Conservation (phyloP, 192 early-diverging fungal species). For the Coemansia sp. region DNA sequence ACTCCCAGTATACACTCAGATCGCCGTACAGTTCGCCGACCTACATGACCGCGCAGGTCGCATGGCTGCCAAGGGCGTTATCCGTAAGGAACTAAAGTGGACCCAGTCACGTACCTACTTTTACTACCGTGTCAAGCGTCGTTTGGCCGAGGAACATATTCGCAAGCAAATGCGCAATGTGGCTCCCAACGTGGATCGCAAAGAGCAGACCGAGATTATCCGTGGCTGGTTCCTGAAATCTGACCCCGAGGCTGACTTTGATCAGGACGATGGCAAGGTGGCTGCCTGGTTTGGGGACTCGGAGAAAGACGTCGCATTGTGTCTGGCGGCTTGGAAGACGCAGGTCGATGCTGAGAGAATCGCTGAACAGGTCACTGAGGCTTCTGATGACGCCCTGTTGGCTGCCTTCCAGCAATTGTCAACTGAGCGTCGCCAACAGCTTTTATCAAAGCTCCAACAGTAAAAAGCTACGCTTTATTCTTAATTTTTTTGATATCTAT, state of each 20-base stretch:
- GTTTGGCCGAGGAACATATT: slow-evolving; percentile 80
- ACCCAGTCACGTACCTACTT: slow-evolving; percentile 80
- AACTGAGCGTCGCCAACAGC: slow-evolving; percentile 42
- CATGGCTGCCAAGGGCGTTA: slow-evolving; percentile 93
- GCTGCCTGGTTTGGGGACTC: slow-evolving; percentile 65
- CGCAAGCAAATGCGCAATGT: slow-evolving; percentile 60
- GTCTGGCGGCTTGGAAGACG: slow-evolving; percentile 18
- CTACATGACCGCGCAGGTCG: slow-evolving; percentile 95
- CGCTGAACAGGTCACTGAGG: slow-evolving; percentile 10
- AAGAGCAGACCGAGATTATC: slow-evolving; percentile 58
- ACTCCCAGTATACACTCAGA: slow-evolving; percentile 90
- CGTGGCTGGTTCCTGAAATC: slow-evolving; percentile 63
- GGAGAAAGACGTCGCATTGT: not conserved
- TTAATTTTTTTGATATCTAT: not conserved
- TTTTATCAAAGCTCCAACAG: slow-evolving; percentile 32
- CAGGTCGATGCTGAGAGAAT: slow-evolving; percentile 11
- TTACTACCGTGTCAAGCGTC: slow-evolving; percentile 88
- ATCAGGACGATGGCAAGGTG: slow-evolving; percentile 60
- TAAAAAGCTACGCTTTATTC: not conserved
- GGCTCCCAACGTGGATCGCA: slow-evolving; percentile 39
- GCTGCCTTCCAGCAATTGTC: slow-evolving; percentile 44
- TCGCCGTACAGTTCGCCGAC: slow-evolving; percentile 95
- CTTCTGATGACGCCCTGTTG: slow-evolving; percentile 41
- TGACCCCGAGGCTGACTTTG: slow-evolving; percentile 51
- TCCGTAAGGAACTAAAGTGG: slow-evolving; percentile 82